Evolutionary conservation across 1,284 basidiomycete genomes (phyloP), one percentile per base, ranked within the genome.

Genomic region (Spongiforma sp.): DNA sequence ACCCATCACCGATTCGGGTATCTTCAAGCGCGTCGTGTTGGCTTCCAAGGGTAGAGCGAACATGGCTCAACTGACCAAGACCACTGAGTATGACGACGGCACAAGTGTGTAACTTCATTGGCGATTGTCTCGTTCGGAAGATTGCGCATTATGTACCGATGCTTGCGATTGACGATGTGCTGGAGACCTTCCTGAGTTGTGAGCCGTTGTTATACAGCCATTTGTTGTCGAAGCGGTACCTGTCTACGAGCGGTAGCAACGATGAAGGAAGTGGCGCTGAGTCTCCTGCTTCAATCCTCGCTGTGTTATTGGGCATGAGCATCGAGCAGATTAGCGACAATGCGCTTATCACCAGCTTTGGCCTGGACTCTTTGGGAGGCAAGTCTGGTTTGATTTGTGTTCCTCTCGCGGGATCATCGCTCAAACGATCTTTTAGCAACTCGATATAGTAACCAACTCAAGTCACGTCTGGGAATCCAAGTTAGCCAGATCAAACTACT

Each of bases 91-190:
- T 75, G 75, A 75, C 74, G 30, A 75, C 75, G 0, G 65, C 71
- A 1, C 73, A 75, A 66, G 74, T 75, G 3, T 75, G 74, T 41
- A 74, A 75, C 56, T 75, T 75, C 57, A 75, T 75, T 14, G 74
- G 73, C 5, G 74, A 75, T 62, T 75, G 68, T 36, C 61, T 75
- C 21, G 39, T 68, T 60, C 75, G 74, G 60, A 75, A 67, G 59
- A 71, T 75, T 32, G 54, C 69, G 14, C 75, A 77, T 60, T 77
- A 77, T 26, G 73, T 75, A 21, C 73, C 75, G 1, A 75, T 75
- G 70, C 71, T 75, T 21, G 46, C 70, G 14, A 67, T 76, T 43
- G 19, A 34, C 19, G 72, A 75, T 19, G 62, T 68, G 39, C 72
- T 72, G 4, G 70, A 67, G 30, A 65, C 70, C 2, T 75, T 75